phyloP scores from a whole-genome alignment of 495 filamentous ascomycete genomes.

The Polyplosphaeria fusca region DNA sequence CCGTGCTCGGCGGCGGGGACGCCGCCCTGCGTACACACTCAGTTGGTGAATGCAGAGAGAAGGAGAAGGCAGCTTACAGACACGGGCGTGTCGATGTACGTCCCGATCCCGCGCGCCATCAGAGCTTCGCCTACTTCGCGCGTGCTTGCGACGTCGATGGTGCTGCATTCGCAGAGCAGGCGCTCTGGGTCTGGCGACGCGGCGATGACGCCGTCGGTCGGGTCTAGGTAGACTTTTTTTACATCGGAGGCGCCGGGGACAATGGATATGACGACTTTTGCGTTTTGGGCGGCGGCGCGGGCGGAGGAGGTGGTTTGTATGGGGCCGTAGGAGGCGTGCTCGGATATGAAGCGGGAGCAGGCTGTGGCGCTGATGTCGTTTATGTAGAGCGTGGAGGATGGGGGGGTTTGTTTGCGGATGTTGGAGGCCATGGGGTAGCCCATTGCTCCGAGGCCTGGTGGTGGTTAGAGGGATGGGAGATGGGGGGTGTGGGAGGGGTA shows the following conservation, averaged over 20 bases:
- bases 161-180: constrained; percentile 30
- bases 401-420: constrained; percentile 18
- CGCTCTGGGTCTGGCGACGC: constrained; percentile 6
- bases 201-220: constrained; percentile 26
- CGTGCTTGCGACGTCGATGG: constrained; percentile 29
- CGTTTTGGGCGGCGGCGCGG: constrained; percentile 22
- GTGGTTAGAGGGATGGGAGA: constrained; percentile 3
- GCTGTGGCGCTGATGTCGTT: constrained; percentile 24
- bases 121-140: constrained; percentile 25
- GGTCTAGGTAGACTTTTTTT: constrained; percentile 24
- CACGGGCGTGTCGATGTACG: constrained; percentile 31
- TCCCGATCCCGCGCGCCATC: constrained; percentile 11
- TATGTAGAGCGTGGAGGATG: constrained; percentile 19
- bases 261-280: constrained; percentile 25
- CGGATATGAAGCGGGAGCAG: constrained; percentile 20
- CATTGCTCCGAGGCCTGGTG: constrained; percentile 30
- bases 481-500: background rate
- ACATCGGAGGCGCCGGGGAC: constrained; percentile 26
- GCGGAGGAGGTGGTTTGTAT: constrained; percentile 21
- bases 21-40: constrained; percentile 15
- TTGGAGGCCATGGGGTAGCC: constrained; percentile 32
- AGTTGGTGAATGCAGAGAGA: background rate
- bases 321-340: constrained; percentile 16
- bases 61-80: constrained; percentile 13
- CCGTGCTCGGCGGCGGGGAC: constrained; percentile 27